Base-by-base conservation (phyloP, 2,329 filamentous ascomycete species). In the Triangularia setosa region DNA sequence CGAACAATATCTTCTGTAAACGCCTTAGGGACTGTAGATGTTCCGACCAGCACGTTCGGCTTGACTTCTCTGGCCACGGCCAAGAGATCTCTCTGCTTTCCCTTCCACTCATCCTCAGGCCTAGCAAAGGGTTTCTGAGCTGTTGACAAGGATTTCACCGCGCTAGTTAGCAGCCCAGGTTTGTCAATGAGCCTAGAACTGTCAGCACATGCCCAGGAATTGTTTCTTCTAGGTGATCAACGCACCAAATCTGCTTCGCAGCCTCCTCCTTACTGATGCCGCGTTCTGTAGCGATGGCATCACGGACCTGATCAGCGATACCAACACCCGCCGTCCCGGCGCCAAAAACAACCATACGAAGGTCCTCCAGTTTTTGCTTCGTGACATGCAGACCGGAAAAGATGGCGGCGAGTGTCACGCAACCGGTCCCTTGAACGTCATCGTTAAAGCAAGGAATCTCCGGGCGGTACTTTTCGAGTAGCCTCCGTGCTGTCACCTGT, bases 401-500 rank as follows among this genome's bases (percentile, higher is more conserved):
- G 67, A 96, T 88, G 1, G 90, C 92, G 0, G 92, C 92, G 0
- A 96, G 83, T 0, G 93, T 94, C 0, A 96, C 92, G 65, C 91
- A 94, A 0, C 92, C 93, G 0, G 93, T 96, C 1, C 92, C 93
- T 75, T 96, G 92, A 0, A 96, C 88, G 74, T 96, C 92, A 64
- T 96, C 93, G 72, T 96, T 96, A 81, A 97, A 96, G 75, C 92
- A 96, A 0, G 92, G 83, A 7, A 94, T 88, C 58, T 90, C 73
- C 0, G 88, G 82, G 0, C 89, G 85, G 71, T 95, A 96, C 35
- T 82, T 84, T 65, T 96, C 90, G 0, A 96, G 81, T 2, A 96
- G 84, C 3, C 90, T 84, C 28, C 90, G 83, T 0, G 91, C 90
- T 83, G 30, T 21, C 14, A 8, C 25, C 25, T 2, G 7, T 62